Evolutionary conservation across 1,284 basidiomycete species (phyloP), one percentile per base, ranked within the genome.

Genomic region (Mycena citricolor): DNA sequence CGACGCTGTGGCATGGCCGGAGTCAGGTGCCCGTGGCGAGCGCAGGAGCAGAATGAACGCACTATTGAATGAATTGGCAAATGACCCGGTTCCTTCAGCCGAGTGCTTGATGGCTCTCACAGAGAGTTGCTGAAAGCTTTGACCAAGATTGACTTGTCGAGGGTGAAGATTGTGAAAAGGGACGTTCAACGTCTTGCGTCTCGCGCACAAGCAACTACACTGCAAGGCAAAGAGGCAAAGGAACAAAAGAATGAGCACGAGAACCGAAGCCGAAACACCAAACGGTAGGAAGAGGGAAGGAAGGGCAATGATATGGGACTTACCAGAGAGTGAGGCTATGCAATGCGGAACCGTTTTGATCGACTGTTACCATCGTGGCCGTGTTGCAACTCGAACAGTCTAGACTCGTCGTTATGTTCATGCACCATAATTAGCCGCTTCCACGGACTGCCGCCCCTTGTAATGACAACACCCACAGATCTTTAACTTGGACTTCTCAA

Each of bases 151-250:
- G 36, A 41, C 39, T 38, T 21, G 48, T 44, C 48, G 42, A 42
- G 39, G 43, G 43, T 42, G 47, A 46, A 49, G 39, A 41, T 39
- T 36, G 44, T 42, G 41, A 43, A 57, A 60, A 66, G 64, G 54
- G 75, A 78, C 77, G 78, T 61, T 80, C 77, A 76, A 79, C 79
- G 79, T 72, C 76, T 70, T 61, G 67, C 66, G 66, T n/a, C 70
- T 73, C 61, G 70, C 66, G 65, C 69, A 67, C 60, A 57, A 63
- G 54, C 42, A 49, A 54, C 40, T n/a, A n/a, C n/a, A n/a, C n/a
- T n/a, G n/a, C n/a, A n/a, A n/a, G n/a, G n/a, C n/a, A n/a, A n/a
- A n/a, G n/a, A n/a, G n/a, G 38, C 44, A 59, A 57, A 62, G 53
- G 57, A 50, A 56, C 57, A 58, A 57, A 56, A 57, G 49, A 54